These are phyloP conservation scores for Suillus placidus DNA, from an alignment of 768 basidiomycete genomes.

Conservation along the genomic window DNA sequence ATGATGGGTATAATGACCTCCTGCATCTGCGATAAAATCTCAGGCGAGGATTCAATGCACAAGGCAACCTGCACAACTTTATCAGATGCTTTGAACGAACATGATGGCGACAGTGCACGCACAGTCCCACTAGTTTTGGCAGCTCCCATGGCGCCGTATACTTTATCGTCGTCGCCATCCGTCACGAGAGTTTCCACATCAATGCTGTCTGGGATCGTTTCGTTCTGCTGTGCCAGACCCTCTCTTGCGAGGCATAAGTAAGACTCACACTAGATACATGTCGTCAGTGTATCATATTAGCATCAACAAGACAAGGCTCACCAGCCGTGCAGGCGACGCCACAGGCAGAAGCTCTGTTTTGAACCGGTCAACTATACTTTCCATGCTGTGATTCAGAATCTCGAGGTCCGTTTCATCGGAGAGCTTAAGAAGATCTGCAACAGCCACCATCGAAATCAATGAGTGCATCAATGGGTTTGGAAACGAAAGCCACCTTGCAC, in stretches of 20 bases:
- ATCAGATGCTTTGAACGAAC: not conserved
- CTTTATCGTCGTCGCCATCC: constrained; percentile 63
- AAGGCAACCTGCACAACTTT: constrained; percentile 60
- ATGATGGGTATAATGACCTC: constrained; percentile 82
- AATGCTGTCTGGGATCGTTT: constrained; percentile 48
- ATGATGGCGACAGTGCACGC: constrained; percentile 24
- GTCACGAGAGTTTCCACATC: constrained; percentile 59
- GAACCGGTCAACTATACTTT: too few relatives aligned
- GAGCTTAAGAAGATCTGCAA: too few relatives aligned
- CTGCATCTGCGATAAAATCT: constrained; percentile 78
- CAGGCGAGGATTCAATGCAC: constrained; percentile 71
- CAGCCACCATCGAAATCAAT: too few relatives aligned
- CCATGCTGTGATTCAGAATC: too few relatives aligned
- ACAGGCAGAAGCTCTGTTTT: too few relatives aligned
- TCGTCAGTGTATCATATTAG: too few relatives aligned
- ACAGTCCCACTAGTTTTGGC: constrained; percentile 60
- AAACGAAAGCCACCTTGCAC: constrained; percentile 52
- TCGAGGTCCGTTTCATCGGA: too few relatives aligned
- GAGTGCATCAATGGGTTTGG: too few relatives aligned
- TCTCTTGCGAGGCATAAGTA: constrained; percentile 81
- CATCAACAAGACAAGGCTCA: too few relatives aligned
- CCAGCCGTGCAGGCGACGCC: too few relatives aligned
- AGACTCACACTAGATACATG: constrained; percentile 40
- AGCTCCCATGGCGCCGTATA: too few relatives aligned
- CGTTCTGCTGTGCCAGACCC: constrained; percentile 52